A percentile compares a stretch with the other conserved stretches of the same genome.
Evolutionary conservation across 2,329 filamentous ascomycete species (phyloP).

Genomic region (Claviceps sp.): DNA sequence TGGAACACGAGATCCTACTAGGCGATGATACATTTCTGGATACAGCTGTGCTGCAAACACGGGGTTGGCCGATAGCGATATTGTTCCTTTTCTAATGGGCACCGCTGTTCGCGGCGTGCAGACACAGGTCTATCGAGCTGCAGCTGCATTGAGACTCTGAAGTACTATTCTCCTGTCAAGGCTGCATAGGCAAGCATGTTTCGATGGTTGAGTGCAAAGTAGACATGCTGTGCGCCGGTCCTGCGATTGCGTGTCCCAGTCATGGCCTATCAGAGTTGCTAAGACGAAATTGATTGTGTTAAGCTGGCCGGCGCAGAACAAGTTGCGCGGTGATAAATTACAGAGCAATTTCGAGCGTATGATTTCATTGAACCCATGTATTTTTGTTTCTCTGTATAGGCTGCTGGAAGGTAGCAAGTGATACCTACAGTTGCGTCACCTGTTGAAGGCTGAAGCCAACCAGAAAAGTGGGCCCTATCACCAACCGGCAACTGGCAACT

Average conservation of each 20-base stretch:
- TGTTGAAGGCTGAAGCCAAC: background rate
- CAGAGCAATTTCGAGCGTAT: too few relatives aligned
- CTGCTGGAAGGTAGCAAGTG: background rate
- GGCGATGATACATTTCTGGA: background rate
- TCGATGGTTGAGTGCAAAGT: background rate
- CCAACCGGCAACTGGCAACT: background rate
- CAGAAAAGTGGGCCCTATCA: constrained; percentile 1
- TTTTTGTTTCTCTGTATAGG: too few relatives aligned
- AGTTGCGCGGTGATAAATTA: too few relatives aligned
- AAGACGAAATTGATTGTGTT: too few relatives aligned
- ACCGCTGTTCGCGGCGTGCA: background rate
- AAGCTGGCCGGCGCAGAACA: too few relatives aligned
- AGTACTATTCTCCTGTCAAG: background rate
- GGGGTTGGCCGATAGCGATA: too few relatives aligned
- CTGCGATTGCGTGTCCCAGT: background rate
- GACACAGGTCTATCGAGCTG: background rate
- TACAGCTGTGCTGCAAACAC: background rate
- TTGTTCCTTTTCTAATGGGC: background rate
- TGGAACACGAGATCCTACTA: background rate
- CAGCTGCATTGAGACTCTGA: background rate
- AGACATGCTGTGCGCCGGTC: background rate
- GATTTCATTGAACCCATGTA: too few relatives aligned
- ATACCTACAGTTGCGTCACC: background rate
- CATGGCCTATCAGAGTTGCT: background rate
- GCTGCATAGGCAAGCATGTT: background rate